A percentile compares a stretch with the other conserved stretches of the same genome.
Conservation (phyloP, 495 filamentous ascomycete genomes). For the Lasiosphaeria ovina region DNA sequence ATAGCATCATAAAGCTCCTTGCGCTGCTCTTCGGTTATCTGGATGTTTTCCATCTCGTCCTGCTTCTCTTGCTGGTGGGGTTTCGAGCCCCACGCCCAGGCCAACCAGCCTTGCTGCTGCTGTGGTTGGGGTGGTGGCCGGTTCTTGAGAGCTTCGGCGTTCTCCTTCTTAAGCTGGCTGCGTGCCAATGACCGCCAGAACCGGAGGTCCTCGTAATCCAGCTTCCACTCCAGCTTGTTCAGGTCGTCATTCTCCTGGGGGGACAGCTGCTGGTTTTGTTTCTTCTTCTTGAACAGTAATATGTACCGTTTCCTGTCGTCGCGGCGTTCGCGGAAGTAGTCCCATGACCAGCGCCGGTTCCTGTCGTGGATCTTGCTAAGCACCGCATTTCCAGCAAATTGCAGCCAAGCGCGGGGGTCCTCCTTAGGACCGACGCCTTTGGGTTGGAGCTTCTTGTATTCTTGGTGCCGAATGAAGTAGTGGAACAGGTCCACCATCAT, state of each 20-base stretch:
- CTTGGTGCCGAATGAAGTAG: constrained; percentile 95
- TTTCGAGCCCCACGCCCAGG: constrained; percentile 85
- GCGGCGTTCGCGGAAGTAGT: constrained; percentile 84
- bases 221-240: constrained; percentile 76
- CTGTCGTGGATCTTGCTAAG: constrained; percentile 90
- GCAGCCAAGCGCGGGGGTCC: constrained; percentile 86
- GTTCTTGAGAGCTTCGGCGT: constrained; percentile 66
- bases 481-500: constrained; percentile 99
- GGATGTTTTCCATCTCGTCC: constrained; percentile 61
- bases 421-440: constrained; percentile 80
- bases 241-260: constrained; percentile 69
- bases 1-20: constrained; percentile 97
- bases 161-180: constrained; percentile 93
- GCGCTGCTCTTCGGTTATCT: constrained; percentile 91
- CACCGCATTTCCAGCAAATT: constrained; percentile 84
- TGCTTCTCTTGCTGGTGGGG: constrained; percentile 55
- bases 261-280: constrained; percentile 71
- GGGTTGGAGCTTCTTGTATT: constrained; percentile 91
- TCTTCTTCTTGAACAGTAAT: constrained; percentile 88
- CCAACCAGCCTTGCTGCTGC: constrained; percentile 73
- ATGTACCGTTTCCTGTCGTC: constrained; percentile 90
- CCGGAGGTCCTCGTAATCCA: constrained; percentile 91
- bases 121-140: constrained; percentile 40
- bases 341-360: constrained; percentile 90
- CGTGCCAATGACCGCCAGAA: constrained; percentile 95